These are phyloP conservation scores for Thymus mandschuricus DNA, from an alignment of 257 asterid species.

Conservation along the genomic window DNA sequence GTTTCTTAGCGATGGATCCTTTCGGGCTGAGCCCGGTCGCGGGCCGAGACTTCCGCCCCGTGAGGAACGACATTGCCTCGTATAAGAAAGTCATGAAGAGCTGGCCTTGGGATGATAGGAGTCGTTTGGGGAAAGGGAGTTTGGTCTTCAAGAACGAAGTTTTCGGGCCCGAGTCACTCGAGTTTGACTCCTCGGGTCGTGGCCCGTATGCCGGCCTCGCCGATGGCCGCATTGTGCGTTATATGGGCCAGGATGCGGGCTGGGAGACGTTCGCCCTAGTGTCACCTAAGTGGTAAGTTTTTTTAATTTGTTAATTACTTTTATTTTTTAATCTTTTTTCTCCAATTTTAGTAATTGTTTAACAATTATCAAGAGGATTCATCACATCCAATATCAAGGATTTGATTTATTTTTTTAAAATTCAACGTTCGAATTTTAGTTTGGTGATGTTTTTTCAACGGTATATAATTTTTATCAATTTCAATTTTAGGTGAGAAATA, in stretches of 20 bases:
- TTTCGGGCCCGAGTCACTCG: constrained; percentile 88
- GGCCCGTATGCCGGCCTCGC: constrained; percentile 95
- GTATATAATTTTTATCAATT: too few relatives aligned
- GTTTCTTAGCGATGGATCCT: constrained; percentile 69
- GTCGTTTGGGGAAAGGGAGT: constrained; percentile 65
- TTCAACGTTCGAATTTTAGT: too few relatives aligned
- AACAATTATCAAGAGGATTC: too few relatives aligned
- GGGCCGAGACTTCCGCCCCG: constrained; percentile 71
- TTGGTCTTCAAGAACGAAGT: constrained; percentile 68
- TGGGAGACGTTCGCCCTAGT: constrained; percentile 92
- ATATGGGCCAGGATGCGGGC: constrained; percentile 73
- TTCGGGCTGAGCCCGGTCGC: constrained; percentile 81
- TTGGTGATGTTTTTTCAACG: too few relatives aligned
- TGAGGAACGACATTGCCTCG: constrained; percentile 69
- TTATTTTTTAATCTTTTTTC: too few relatives aligned
- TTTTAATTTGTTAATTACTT: too few relatives aligned
- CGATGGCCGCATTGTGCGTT: constrained; percentile 86
- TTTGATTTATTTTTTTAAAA: too few relatives aligned
- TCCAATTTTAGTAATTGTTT: too few relatives aligned
- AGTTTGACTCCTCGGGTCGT: constrained; percentile 66
- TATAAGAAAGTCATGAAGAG: constrained; percentile 62
- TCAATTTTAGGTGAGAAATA: too few relatives aligned
- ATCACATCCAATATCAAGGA: too few relatives aligned
- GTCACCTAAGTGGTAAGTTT: constrained; percentile 65
- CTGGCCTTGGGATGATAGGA: constrained; percentile 73